Base-by-base conservation (phyloP, 108 stramenopile species). In the Nannochloropsis gaditana region DNA sequence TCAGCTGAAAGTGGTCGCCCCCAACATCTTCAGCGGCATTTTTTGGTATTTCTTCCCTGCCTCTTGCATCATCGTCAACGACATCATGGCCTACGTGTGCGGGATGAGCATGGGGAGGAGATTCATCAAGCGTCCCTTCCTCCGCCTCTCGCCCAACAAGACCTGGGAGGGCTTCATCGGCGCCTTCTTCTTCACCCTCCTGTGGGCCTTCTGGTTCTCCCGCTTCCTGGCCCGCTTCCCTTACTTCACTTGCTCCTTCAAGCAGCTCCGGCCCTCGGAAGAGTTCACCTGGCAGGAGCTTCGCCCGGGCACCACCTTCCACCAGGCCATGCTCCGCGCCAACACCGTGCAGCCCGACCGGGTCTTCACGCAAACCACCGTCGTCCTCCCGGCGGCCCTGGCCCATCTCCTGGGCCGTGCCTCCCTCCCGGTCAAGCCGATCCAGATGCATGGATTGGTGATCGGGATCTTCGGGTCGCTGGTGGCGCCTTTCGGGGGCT, bases 141-240 rank as follows among this genome's bases (percentile, higher is more conserved):
- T 97, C 82, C 85, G 86, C 81, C 91, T 97, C 50, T 41, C 43
- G 10, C 42, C 96, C 79, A 96, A 97, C 84, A 97, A 99, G 91
- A 99, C 99, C 9, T 97, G 97, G 97, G 99, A 99, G 86, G 97
- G 97, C 17, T 96, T 96, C 90, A 91, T 96, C 42, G 96, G 96
- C 19, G 97, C 95, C 9, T 92, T 94, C 11, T 86, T 98, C 42
- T 95, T 92, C 82, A 99, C 99, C 44, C 84, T 98, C 79, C 83
- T 97, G 43, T 90, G 93, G 11, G 95, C 95, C 21, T 98, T 94
- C 92, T 96, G 94, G 84, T 85, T 97, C 84, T 92, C 94, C 44
- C 88, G 90, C 83, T 92, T 92, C 81, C 83, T 98, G 79, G 94
- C 96, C 9, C 88, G 93, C 44, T 97, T 86, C 85, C 92, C 95